These are phyloP conservation scores for Beauveria pseudobassiana DNA, from an alignment of 2,329 filamentous ascomycete genomes.

Conservation along the genomic window DNA sequence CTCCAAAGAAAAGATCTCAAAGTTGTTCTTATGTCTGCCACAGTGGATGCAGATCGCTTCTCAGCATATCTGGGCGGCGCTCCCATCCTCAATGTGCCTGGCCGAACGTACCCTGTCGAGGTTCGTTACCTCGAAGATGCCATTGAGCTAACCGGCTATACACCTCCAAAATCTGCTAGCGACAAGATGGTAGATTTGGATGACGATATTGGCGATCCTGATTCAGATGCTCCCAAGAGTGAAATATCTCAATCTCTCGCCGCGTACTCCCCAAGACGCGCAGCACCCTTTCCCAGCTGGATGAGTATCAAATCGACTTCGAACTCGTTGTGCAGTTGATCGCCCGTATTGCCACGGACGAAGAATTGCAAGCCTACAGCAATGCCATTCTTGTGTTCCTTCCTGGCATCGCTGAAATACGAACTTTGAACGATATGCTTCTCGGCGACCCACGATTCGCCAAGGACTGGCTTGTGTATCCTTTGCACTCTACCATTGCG, in stretches of 20 bases:
- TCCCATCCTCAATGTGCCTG: conserved; percentile 83
- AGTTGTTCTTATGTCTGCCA: conserved; percentile 94
- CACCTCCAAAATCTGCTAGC: conserved; percentile 32
- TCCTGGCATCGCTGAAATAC: conserved; percentile 88
- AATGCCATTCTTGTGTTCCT: conserved; percentile 92
- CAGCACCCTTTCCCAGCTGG: conserved; percentile 66
- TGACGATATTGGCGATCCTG: conserved; percentile 49
- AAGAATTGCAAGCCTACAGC: conserved; percentile 63
- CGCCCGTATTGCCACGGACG: conserved; percentile 62
- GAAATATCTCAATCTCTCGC: conserved; percentile 59
- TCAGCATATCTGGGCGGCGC: conserved; percentile 81
- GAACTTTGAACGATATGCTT: conserved; percentile 79
- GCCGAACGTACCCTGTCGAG: conserved; percentile 86
- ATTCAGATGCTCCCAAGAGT: conserved; percentile 36
- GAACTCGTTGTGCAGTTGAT: conserved; percentile 77
- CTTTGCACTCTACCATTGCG: conserved; percentile 88
- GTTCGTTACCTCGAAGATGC: conserved; percentile 89
- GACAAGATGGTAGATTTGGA: conserved; percentile 56
- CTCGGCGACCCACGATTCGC: conserved; percentile 68
- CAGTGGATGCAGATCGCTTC: conserved; percentile 86
- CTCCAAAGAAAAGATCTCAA: conserved; percentile 72
- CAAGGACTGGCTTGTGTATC: conserved; percentile 75
- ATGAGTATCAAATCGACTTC: conserved; percentile 90
- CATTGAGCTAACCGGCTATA: conserved; percentile 77
- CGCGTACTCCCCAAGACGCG: conserved; percentile 70